These are phyloP conservation scores for Wallacemonas sp. DNA, from an alignment of 208 protist species.

Conservation along the genomic window DNA sequence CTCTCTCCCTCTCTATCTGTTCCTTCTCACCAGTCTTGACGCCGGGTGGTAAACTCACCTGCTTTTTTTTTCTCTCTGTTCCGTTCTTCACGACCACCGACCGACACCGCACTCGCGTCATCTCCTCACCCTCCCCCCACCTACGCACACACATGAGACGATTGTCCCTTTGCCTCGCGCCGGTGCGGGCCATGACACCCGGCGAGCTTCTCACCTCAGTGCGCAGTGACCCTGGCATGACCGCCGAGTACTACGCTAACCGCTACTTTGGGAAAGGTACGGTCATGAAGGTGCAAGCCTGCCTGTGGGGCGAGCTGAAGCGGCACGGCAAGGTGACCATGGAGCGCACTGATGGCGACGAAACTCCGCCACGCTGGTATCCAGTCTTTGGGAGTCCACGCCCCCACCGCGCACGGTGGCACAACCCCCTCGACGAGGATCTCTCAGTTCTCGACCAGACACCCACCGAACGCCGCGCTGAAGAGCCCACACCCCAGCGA, in stretches of 20 bases:
- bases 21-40: no score
- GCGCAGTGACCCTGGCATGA: slow-evolving; percentile 81
- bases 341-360: slow-evolving; percentile 58
- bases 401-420: slow-evolving; percentile 45
- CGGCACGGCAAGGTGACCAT: slow-evolving; percentile 66
- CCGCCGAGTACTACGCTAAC: slow-evolving; percentile 80
- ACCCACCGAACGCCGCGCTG: not conserved
- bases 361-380: slow-evolving; percentile 67
- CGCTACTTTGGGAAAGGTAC: slow-evolving; percentile 74
- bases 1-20: no score
- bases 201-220: slow-evolving; percentile 61
- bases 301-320: slow-evolving; percentile 82
- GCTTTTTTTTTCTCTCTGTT: slow-evolving; percentile 1
- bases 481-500: slow-evolving; percentile 5
- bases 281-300: slow-evolving; percentile 60
- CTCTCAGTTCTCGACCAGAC: slow-evolving; percentile 51
- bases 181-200: slow-evolving; percentile 37
- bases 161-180: not conserved
- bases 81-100: not conserved
- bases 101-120: not conserved
- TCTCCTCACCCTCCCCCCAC: not conserved
- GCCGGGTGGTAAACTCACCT: no score
- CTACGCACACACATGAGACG: slow-evolving; percentile 12
- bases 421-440: slow-evolving; percentile 77
- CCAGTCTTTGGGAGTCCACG: slow-evolving; percentile 57